Evolutionary conservation across 345 rosid genomes (phyloP), one percentile per base, ranked within the genome.

Genomic region (Arabidopsis suecica): DNA sequence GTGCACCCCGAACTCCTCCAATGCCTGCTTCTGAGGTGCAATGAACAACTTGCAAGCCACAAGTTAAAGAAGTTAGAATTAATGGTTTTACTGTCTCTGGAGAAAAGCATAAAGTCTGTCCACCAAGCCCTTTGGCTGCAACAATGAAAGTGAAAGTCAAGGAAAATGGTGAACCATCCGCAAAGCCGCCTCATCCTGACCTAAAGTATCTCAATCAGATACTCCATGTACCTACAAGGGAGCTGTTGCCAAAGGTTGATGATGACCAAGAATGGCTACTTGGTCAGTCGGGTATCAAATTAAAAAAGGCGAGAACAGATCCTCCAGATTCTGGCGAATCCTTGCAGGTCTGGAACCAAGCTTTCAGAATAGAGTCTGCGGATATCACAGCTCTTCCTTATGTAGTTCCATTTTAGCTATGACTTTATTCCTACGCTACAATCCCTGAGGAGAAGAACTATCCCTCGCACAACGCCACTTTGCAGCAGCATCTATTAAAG

Each of bases 341-440:
- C 42, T 75, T 77, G 38, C 81, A 70, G 62, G 93, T 91, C 22
- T 91, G 97, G 97, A 82, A 88, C 63, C 82, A 81, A 68, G 84
- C 88, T 63, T 32, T 83, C 63, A 83, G 55, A 74, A 81, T 91
- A 75, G 91, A 83, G 72, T 83, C 85, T 45, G 91, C 86, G 22
- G 91, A 87, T 62, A 48, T 91, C 56, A 71, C 51, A 61, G 94
- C 94, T 60, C 83, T 89, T 53, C 97, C 94, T 6, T 91, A 89
- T 62, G 93, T 89, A 49, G 75, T 89, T 79, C 94, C 94, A 16
- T 87, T 80, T 75, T 91, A 86, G 86, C 78, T 73, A 25, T 51
- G n/a, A 42, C 32, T 13, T 1, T 44, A 28, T 49, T 68, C 33
- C 47, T 36, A 40, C 16, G 64, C 45, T 42, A 61, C 70, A 62